Evolutionary conservation across 768 basidiomycete genomes (phyloP), one percentile per base, ranked within the genome.

Genomic region (Boletus vinaceobasis): DNA sequence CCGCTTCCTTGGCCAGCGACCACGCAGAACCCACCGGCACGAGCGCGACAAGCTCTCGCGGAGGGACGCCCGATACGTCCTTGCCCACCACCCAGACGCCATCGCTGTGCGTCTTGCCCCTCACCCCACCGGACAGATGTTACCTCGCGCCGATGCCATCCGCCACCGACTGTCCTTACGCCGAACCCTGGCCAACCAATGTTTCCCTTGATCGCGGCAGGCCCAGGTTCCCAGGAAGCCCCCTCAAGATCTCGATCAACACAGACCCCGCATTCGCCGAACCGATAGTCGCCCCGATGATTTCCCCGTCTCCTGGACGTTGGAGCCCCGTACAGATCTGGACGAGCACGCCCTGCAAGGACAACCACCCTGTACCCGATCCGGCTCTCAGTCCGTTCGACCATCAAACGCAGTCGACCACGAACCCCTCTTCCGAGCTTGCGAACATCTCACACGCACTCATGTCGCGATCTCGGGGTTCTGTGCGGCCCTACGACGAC

Each of bases 111-210:
- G 26, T 55, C 14, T 13, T 55, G 35, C 66, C 63, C 11, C 65
- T 67, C 37, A 65, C 65, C 9, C 65, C 66, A 0, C 66, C 66
- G 1, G 63, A 65, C 43, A 58, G 50, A 36, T 68, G 59, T 11
- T 61, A 61, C 53, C 57, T 67, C 43, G 56, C 53, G 0, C 60
- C 60, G 10, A 23, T 60, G 1, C 48, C 61, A 5, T 53, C 66
- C 17, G 15, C 8, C 11, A 46, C 58, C 43, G 66, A 68, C 36
- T 66, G 52, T 38, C 64, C 62, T 5, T 67, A 67, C 29, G 4
- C 50, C 21, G 59, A 68, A 44, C 45, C 64, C 9, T 66, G 65
- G 66, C 66, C 59, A 11, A 40, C 44, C 33, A 39, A 21, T 5
- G 39, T 13, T 26, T 5, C 44, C 9, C 14, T 55, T 36, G 62